A percentile compares a stretch with the other conserved stretches of the same genome.
phyloP scores from a whole-genome alignment of 768 basidiomycete genomes.

The Tylopilus rubrobrunneus region DNA sequence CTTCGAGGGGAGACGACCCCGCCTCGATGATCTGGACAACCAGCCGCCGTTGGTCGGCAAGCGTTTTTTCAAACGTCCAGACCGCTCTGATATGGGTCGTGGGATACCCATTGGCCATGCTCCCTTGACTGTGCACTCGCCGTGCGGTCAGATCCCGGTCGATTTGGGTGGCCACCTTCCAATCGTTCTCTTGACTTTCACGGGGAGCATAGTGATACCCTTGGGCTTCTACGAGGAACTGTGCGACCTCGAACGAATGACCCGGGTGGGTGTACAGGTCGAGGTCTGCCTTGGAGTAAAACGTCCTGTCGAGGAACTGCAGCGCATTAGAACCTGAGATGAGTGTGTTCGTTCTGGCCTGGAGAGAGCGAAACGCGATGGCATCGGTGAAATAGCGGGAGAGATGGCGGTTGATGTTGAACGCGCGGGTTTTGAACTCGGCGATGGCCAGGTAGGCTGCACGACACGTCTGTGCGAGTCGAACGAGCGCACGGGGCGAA shows the following conservation, averaged over 20 bases:
- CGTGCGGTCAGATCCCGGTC: slow-evolving; percentile 14
- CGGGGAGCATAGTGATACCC: slow-evolving; percentile 31
- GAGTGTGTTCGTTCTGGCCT: slow-evolving; percentile 31
- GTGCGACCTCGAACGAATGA: background rate
- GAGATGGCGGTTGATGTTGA: slow-evolving; percentile 34
- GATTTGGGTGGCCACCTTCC: slow-evolving; percentile 8
- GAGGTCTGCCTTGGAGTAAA: background rate
- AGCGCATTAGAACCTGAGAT: slow-evolving; percentile 29
- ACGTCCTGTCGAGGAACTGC: background rate
- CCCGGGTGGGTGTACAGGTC: background rate
- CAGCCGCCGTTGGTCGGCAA: background rate
- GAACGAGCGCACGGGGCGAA: slow-evolving; percentile 19
- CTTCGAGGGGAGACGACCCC: slow-evolving; percentile 11
- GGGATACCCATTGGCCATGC: background rate
- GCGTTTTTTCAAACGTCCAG: slow-evolving; percentile 24
- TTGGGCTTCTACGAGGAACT: slow-evolving; percentile 3
- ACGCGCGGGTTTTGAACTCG: slow-evolving; percentile 26
- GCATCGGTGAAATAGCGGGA: slow-evolving; percentile 34
- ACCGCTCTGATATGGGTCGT: background rate
- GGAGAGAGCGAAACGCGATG: slow-evolving; percentile 39
- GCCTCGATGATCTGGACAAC: slow-evolving; percentile 41
- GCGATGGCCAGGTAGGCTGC: slow-evolving; percentile 8
- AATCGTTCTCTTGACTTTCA: slow-evolving; percentile 13
- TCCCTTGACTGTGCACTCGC: background rate
- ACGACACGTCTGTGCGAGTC: slow-evolving; percentile 22